Base-by-base conservation (phyloP, 2,329 filamentous ascomycete genomes). In the Alternaria arbusti region DNA sequence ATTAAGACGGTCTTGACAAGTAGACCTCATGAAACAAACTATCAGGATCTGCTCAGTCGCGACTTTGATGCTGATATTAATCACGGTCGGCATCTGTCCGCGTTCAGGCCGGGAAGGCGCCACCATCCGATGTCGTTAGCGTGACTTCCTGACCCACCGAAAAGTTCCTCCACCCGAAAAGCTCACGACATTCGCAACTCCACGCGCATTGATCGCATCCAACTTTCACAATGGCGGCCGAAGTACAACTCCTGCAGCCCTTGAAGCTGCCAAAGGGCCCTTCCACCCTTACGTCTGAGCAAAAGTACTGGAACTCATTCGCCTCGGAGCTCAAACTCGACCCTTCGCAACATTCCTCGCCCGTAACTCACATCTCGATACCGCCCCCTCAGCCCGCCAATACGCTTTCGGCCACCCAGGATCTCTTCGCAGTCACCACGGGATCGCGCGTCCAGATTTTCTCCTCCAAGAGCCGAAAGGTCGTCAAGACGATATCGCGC, bases 291-390 rank as follows among this genome's bases (percentile, higher is more conserved):
- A 97, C 95, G 6, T 90, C 94, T 30, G 96, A 99, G 84, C 94
- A 98, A 83, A 88, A 90, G 70, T 98, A 98, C 86, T 99, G 96
- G 96, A 91, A 91, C 78, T 91, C 91, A 12, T 99, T 99, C 85
- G 94, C 93, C 82, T 96, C 94, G 71, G 92, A 94, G 70, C 89
- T 97, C 61, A 89, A 95, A 65, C 90, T 98, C 66, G 77, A 79
- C 70, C 92, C 96, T 49, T 97, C 95, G 67, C 94, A 94, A 68
- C 93, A 96, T 68, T 92, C 93, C 77, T 94, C 92, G 79, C 91
- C 93, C 49, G 89, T 99, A 74, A 97, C 94, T 32, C 90, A 96
- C 80, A 97, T 99, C 79, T 94, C 92, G 54, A 91, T 90, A 58
- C 79, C 79, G 22, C 78, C 91, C 86, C 65, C 81, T 81, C 71